Evolutionary conservation across 1,284 basidiomycete species (phyloP), one percentile per base, ranked within the genome.

Genomic region (Cutaneotrichosporon daszewskae): DNA sequence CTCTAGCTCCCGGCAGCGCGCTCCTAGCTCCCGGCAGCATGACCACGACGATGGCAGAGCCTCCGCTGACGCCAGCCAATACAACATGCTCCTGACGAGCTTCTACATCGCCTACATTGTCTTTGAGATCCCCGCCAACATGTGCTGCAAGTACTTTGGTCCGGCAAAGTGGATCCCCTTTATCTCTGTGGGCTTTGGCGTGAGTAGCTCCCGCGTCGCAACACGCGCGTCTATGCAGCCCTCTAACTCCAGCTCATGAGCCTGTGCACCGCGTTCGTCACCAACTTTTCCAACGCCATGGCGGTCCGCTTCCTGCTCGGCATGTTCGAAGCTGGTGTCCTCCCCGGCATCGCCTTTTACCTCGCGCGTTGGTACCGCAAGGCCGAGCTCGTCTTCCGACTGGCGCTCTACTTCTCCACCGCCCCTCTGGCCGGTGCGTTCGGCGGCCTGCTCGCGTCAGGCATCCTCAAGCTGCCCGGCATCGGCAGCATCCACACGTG

Each of bases 281-380:
- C 50, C 13, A 56, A 40, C 37, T 52, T 53, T 19, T 40, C 43
- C n/a, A 13, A 17, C 2, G 45, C 43, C 3, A 17, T 35, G 4
- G 46, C 31, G 1, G 51, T 64, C 2, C 55, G 62, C 13, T 51
- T 53, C 32, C 43, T 60, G 0, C 54, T 64, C 5, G 67, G 67
- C 51, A 49, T 69, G 10, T 52, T 58, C 12, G 62, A 64, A 32
- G 44, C 55, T 6, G 58, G 57, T 36, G 54, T 58, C 12, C 54
- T 64, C 32, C 62, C 62, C 4, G 62, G 62, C 5, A 52, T 60
- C 23, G 53, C 58, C 18, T 61, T 60, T 43, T 47, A 58, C 43
- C 51, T 64, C 18, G 58, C 60, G 1, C 37, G 47, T 0, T 53
- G 47, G 45, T 53, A 53, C 37, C 46, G 49, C 34, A 47, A 47